A percentile compares a stretch with the other conserved stretches of the same genome.
phyloP scores from a whole-genome alignment of 768 basidiomycete species.

The Amanita exitialis region DNA sequence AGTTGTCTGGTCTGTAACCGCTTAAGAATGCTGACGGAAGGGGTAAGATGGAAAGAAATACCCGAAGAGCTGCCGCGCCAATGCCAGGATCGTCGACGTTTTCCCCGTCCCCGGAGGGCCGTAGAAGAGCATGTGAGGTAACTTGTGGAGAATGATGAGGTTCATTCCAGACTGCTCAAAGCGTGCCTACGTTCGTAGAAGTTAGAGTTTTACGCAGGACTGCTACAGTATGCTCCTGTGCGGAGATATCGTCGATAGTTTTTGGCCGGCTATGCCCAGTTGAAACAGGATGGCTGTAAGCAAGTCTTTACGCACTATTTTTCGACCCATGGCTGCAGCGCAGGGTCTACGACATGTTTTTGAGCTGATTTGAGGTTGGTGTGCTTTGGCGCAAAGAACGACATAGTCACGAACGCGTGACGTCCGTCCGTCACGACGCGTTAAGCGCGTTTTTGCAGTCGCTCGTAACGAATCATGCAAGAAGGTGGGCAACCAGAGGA shows the following conservation, averaged over 20 bases:
- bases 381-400: slow-evolving; percentile 49
- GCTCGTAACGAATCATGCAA: neutral
- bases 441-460: slow-evolving; percentile 17
- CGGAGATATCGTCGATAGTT: slow-evolving; percentile 95
- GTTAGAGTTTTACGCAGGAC: slow-evolving; percentile 86
- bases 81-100: slow-evolving; percentile 93
- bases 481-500: neutral
- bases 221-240: slow-evolving; percentile 93
- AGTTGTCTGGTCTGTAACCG: slow-evolving; percentile 76
- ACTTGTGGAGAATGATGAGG: slow-evolving; percentile 34
- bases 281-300: neutral
- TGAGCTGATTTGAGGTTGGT: slow-evolving; percentile 27
- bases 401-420: slow-evolving; percentile 53
- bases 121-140: slow-evolving; percentile 99
- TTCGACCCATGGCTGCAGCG: slow-evolving; percentile 92
- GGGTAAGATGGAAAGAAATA: slow-evolving; percentile 22
- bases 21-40: neutral
- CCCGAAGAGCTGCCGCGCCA: slow-evolving; percentile 93
- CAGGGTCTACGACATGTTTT: slow-evolving; percentile 43
- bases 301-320: slow-evolving; percentile 67
- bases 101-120: slow-evolving; percentile 99
- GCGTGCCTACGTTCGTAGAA: slow-evolving; percentile 71
- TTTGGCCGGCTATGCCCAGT: slow-evolving; percentile 67
- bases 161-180: neutral
- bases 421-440: slow-evolving; percentile 30